Evolutionary conservation across 768 basidiomycete genomes (phyloP), one percentile per base, ranked within the genome.

Genomic region (Daedalea quercina): DNA sequence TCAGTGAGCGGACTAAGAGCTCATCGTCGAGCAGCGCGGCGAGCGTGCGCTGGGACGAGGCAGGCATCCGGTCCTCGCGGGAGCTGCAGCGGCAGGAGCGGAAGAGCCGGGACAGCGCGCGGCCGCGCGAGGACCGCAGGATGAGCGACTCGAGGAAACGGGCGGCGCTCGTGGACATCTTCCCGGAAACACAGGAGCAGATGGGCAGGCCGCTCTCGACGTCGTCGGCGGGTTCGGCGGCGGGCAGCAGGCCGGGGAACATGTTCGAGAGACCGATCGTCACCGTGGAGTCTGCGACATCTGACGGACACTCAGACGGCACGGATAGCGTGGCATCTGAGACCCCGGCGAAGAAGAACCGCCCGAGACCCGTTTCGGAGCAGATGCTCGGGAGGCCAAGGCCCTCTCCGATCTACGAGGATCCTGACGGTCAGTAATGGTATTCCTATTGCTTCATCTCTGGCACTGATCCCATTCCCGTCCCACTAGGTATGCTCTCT

Each of bases 351-450:
- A 72, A 68, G 67, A 73, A 72, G 44, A 63, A 70, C 0, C 73
- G 85, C 11, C 67, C 70, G 1, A 71, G 87, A 13, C 86, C 87
- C 0, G 57, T 81, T 49, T 84, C 84, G 0, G 89, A 90, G 62
- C 82, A 84, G 64, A 63, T 78, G 59, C 67, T 81, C 6, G 76
- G 74, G 1, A 69, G 62, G 44, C 67, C 68, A 40, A 70, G 82
- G 54, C 79, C 84, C 0, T 69, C 69, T 42, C 73, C 74, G 1
- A 69, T 84, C 44, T 71, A 76, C 49, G 69, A 70, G 37, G 78
- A 80, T 47, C 73, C 76, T 42, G 80, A 81, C n/a, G 68, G 82
- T 82, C 55, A 50, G 71, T 61, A 8, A 45, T 31, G 53, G 2
- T 19, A 17, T 25, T 47, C 20, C n/a, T 50, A 11, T 15, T 52